Evolutionary conservation across 2,329 filamentous ascomycete genomes (phyloP).

Genomic region (Cercospora sp.): DNA sequence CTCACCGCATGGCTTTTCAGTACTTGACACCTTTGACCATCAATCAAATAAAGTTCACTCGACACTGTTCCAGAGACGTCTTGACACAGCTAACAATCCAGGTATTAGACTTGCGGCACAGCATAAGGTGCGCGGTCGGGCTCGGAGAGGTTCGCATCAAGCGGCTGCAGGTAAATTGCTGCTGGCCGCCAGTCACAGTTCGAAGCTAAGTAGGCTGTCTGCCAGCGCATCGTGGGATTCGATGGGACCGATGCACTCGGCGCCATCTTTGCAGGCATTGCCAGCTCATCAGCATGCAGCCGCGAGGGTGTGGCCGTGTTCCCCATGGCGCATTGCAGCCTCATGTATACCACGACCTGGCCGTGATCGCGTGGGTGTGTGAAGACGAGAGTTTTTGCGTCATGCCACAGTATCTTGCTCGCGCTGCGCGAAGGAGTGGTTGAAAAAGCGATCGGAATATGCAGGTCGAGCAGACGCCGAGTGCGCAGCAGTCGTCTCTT

Average conservation of each 20-base stretch:
- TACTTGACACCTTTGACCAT: not conserved
- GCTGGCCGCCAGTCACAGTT: conserved; percentile 5
- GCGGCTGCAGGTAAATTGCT: conserved; percentile 13
- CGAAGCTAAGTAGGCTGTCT: conserved; percentile 2
- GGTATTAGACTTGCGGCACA: not conserved
- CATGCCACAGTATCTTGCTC: not conserved
- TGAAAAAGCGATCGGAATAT: conserved; percentile 1
- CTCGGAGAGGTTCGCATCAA: conserved; percentile 16
- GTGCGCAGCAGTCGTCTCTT: not conserved
- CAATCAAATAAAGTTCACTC: not conserved
- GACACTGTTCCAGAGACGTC: not conserved
- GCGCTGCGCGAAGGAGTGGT: not conserved
- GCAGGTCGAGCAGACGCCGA: conserved; percentile 2
- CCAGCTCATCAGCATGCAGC: conserved; percentile 26
- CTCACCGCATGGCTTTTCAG: not conserved
- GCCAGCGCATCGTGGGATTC: conserved; percentile 19
- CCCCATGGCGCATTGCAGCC: conserved; percentile 21
- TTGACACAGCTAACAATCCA: not conserved
- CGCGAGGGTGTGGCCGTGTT: conserved; percentile 1
- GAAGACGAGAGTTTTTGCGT: conserved; percentile 1
- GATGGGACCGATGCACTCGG: not conserved
- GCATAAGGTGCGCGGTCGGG: conserved; percentile 10
- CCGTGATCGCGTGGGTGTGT: not conserved
- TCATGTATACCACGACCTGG: conserved; percentile 14
- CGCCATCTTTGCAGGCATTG: conserved; percentile 20